Evolutionary conservation across 495 filamentous ascomycete genomes (phyloP).

Genomic region (Penicillium lagena): DNA sequence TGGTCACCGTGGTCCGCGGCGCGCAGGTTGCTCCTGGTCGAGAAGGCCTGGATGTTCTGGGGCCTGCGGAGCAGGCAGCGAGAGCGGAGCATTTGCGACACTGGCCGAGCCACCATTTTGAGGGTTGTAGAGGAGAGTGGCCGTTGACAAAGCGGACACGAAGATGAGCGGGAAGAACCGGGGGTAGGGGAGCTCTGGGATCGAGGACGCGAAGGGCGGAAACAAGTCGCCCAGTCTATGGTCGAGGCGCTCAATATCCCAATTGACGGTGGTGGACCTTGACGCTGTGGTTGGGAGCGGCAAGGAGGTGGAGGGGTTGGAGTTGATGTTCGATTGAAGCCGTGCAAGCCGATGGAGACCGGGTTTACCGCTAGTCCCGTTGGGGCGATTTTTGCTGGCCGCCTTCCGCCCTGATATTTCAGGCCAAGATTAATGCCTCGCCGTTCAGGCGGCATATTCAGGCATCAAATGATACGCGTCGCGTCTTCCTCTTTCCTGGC

Average conservation of each 20-base stretch:
- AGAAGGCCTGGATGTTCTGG: slow-evolving; percentile 36
- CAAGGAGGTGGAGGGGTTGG: slow-evolving; percentile 27
- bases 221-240: slow-evolving; percentile 10
- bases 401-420: slow-evolving; percentile 17
- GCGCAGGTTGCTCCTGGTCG: slow-evolving; percentile 35
- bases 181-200: slow-evolving; percentile 1
- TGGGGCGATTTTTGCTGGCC: slow-evolving; percentile 24
- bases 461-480: slow-evolving; percentile 24
- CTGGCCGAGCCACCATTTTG: slow-evolving; percentile 32
- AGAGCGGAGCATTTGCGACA: slow-evolving; percentile 37
- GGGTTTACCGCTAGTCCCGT: slow-evolving; percentile 26
- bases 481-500: slow-evolving; percentile 22
- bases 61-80: slow-evolving; percentile 32
- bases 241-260: slow-evolving; percentile 7
- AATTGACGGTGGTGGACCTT: slow-evolving; percentile 16
- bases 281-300: slow-evolving; percentile 7
- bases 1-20: slow-evolving; percentile 60
- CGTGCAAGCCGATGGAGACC: slow-evolving; percentile 38
- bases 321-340: slow-evolving; percentile 37
- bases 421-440: slow-evolving; percentile 16
- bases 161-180: slow-evolving; percentile 2
- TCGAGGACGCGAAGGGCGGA: slow-evolving; percentile 5
- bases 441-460: slow-evolving; percentile 17
- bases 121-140: too few relatives aligned
- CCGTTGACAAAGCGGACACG: slow-evolving; percentile 18